phyloP scores from a whole-genome alignment of 2,329 filamentous ascomycete genomes.

The Fusarium verticillioides region DNA sequence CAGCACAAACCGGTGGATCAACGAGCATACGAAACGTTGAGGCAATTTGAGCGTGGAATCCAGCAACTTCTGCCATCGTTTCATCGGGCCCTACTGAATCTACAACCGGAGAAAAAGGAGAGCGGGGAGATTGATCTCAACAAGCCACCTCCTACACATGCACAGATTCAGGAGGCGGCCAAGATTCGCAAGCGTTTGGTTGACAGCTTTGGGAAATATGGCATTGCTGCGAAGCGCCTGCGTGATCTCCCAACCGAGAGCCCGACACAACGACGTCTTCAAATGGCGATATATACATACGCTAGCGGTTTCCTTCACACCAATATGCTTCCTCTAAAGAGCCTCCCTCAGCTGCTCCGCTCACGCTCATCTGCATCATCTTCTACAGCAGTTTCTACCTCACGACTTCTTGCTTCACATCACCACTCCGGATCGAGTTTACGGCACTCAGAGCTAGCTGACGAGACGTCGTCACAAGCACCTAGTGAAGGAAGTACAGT shows the following conservation, averaged over 20 bases:
- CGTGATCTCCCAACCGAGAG: constrained; percentile 81
- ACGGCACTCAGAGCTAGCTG: constrained; percentile 60
- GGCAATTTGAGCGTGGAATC: constrained; percentile 90
- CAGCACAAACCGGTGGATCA: constrained; percentile 77
- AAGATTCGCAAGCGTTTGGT: constrained; percentile 91
- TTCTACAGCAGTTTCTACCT: constrained; percentile 39
- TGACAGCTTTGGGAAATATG: constrained; percentile 90
- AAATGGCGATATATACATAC: constrained; percentile 84
- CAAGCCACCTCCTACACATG: constrained; percentile 61
- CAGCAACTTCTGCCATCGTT: constrained; percentile 84
- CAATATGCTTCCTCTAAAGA: constrained; percentile 89
- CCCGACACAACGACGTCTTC: constrained; percentile 77
- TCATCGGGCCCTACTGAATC: constrained; percentile 76
- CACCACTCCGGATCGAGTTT: constrained; percentile 52
- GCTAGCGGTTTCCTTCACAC: constrained; percentile 86
- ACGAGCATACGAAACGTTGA: constrained; percentile 82
- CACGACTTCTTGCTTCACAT: constrained; percentile 48
- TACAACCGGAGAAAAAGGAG: constrained; percentile 68
- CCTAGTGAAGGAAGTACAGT: constrained; percentile 64
- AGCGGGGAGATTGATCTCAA: constrained; percentile 52
- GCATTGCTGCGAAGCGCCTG: constrained; percentile 81
- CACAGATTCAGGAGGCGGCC: constrained; percentile 84
- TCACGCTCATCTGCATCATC: constrained; percentile 53
- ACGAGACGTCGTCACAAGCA: constrained; percentile 58
- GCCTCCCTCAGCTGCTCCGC: constrained; percentile 73